Percentiles rank a stretch among this genome's conserved stretches.
Evolutionary conservation across 331 rosid genomes (phyloP).

Genomic region (Quercus lobata): DNA sequence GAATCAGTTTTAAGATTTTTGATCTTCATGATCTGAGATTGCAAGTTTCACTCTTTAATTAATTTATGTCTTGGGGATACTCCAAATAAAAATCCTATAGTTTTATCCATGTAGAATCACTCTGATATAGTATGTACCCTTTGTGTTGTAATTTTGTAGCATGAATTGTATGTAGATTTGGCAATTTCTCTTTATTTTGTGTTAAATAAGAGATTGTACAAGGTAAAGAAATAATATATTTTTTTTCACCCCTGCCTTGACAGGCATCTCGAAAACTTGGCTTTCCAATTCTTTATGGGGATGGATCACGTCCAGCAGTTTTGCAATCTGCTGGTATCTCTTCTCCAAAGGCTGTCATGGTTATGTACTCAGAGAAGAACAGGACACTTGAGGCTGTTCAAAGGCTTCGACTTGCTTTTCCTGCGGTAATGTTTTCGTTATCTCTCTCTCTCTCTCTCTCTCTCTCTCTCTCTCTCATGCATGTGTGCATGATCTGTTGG

Average conservation of each 20-base stretch:
- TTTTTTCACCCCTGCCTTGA: slow-evolving; percentile 11
- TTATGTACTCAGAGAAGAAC: slow-evolving; percentile 72
- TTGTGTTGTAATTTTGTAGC: not conserved
- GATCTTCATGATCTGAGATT: too few species aligned
- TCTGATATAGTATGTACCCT: not conserved
- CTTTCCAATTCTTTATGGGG: slow-evolving; percentile 86
- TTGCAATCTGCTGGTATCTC: slow-evolving; percentile 90
- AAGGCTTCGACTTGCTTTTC: slow-evolving; percentile 70
- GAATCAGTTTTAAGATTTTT: too few species aligned
- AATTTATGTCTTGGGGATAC: not conserved
- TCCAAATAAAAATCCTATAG: too few species aligned
- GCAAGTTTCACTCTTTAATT: not conserved
- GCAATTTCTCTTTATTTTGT: not conserved
- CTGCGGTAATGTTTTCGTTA: slow-evolving; percentile 57
- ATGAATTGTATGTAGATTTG: not conserved
- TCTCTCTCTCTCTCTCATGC: too few species aligned
- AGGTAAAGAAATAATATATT: not conserved
- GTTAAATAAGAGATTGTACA: not conserved
- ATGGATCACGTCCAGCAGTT: slow-evolving; percentile 87
- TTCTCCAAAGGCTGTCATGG: slow-evolving; percentile 93
- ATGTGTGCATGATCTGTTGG: not conserved
- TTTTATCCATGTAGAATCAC: not conserved
- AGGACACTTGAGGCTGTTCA: slow-evolving; percentile 74
- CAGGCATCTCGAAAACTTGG: slow-evolving; percentile 82
- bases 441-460: slow-evolving; percentile 11